Conservation (phyloP, 441 rosid species). For the Lepidium campestre region DNA sequence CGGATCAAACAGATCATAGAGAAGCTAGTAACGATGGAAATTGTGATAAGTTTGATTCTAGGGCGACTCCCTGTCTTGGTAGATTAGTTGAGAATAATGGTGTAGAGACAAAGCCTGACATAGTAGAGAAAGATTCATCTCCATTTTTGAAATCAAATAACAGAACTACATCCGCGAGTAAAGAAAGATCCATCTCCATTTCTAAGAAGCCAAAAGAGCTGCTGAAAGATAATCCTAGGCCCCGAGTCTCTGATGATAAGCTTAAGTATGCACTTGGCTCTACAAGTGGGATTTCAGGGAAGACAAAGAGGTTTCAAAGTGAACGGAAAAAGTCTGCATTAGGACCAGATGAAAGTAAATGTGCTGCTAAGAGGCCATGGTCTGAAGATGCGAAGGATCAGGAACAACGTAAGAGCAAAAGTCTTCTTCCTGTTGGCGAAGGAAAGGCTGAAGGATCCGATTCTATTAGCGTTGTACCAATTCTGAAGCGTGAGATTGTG, state of each 20-base stretch:
- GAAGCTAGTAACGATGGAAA: slow-evolving; percentile 34
- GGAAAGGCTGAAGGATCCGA: slow-evolving; percentile 32
- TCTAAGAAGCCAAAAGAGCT: slow-evolving; percentile 6
- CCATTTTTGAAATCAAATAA: slow-evolving; percentile 34
- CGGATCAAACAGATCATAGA: slow-evolving; percentile 19
- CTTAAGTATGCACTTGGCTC: slow-evolving; percentile 24
- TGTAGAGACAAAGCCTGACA: slow-evolving; percentile 48
- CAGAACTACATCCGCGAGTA: slow-evolving; percentile 30
- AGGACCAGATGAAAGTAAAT: slow-evolving; percentile 34
- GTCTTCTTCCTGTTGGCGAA: slow-evolving; percentile 28
- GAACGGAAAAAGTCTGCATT: slow-evolving; percentile 36
- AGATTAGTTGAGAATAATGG: slow-evolving; percentile 33
- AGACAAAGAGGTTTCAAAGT: slow-evolving; percentile 41
- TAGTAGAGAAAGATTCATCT: slow-evolving; percentile 34
- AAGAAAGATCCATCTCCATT: slow-evolving; percentile 15
- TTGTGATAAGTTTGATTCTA: slow-evolving; percentile 34
- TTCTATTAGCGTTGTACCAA: slow-evolving; percentile 16
- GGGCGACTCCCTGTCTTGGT: slow-evolving; percentile 32
- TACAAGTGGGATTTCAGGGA: slow-evolving; percentile 30
- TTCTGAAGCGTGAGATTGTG: slow-evolving; percentile 31
- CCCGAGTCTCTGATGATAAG: slow-evolving; percentile 31
- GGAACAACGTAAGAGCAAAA: slow-evolving; percentile 27
- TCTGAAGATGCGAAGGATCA: slow-evolving; percentile 29
- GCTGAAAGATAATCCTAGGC: slow-evolving; percentile 32
- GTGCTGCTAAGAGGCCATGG: slow-evolving; percentile 47